Percentiles rank a stretch among this genome's conserved stretches.
Evolutionary conservation across 192 early-diverging fungal species (phyloP).

Genomic region (Entomortierella chlamydospora): DNA sequence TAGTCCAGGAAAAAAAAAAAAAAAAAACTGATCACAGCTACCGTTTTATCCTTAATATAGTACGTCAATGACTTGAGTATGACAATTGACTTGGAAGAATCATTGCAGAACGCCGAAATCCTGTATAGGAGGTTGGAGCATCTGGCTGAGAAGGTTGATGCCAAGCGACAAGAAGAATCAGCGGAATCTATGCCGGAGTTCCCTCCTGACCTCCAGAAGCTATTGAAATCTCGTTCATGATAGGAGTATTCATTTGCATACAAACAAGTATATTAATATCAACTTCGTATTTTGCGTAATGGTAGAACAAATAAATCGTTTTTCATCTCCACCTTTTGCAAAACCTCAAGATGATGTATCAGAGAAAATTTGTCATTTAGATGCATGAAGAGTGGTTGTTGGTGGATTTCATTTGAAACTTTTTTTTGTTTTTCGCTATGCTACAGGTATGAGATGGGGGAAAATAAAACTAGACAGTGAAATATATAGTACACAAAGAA

Average conservation of each 20-base stretch:
- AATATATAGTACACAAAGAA: neutral
- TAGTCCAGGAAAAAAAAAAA: too few species aligned
- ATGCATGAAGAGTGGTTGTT: too few species aligned
- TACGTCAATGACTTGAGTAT: slow-evolving; percentile 89
- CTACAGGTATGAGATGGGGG: neutral
- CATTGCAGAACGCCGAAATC: slow-evolving; percentile 82
- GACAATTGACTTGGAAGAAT: slow-evolving; percentile 80
- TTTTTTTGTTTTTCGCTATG: neutral
- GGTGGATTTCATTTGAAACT: neutral
- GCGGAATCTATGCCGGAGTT: neutral
- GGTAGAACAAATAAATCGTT: neutral
- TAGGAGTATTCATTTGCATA: too few species aligned
- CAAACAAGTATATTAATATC: too few species aligned
- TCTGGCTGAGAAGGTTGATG: slow-evolving; percentile 60
- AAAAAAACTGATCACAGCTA: neutral
- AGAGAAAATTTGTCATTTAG: too few species aligned
- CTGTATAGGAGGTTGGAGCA: slow-evolving; percentile 73
- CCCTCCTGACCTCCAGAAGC: neutral
- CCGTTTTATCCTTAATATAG: slow-evolving; percentile 36
- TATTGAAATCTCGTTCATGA: slow-evolving; percentile 9
- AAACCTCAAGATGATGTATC: too few species aligned
- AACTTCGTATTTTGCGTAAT: too few species aligned
- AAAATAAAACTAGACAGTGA: neutral
- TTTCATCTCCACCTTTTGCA: neutral
- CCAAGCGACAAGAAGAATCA: slow-evolving; percentile 27